phyloP scores from a whole-genome alignment of 208 protist species.

The Sergeia podlipaevii region DNA sequence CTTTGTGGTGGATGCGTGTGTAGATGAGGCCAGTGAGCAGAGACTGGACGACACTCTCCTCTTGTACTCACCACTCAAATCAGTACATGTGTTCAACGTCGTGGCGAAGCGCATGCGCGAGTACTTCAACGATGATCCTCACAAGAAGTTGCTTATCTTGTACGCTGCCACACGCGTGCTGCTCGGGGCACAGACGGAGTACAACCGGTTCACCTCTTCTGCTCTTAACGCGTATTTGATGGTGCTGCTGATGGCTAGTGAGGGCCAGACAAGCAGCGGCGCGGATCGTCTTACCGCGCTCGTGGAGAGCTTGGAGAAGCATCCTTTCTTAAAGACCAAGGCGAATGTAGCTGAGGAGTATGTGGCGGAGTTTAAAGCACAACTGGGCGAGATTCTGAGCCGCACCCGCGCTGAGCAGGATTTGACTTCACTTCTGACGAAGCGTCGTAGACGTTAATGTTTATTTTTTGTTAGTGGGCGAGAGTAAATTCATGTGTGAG shows the following conservation, averaged over 20 bases:
- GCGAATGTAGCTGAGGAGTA: constrained; percentile 42
- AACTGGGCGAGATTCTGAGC: constrained; percentile 59
- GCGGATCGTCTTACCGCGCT: constrained; percentile 66
- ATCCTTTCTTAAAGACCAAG: constrained; percentile 61
- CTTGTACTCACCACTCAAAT: constrained; percentile 57
- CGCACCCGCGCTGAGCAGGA: constrained; percentile 76
- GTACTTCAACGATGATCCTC: constrained; percentile 71
- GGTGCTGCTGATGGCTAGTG: constrained; percentile 63
- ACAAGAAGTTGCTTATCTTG: constrained; percentile 74
- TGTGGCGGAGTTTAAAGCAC: constrained; percentile 43
- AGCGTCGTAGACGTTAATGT: constrained; percentile 1
- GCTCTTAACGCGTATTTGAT: constrained; percentile 76
- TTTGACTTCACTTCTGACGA: constrained; percentile 37
- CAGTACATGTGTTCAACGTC: constrained; percentile 75
- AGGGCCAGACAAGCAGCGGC: constrained; percentile 62
- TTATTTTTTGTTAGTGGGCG: constrained; percentile 5
- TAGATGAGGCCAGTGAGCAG: constrained; percentile 46
- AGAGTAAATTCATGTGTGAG: neutral
- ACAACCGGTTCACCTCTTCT: constrained; percentile 45
- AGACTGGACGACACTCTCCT: constrained; percentile 53
- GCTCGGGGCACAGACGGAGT: constrained; percentile 31
- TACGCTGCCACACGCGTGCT: constrained; percentile 76
- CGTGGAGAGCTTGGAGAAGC: constrained; percentile 62
- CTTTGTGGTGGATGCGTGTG: constrained; percentile 60
- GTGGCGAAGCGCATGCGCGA: constrained; percentile 76